Base-by-base conservation (phyloP, 192 early-diverging fungal species). In the Coemansia sp. region DNA sequence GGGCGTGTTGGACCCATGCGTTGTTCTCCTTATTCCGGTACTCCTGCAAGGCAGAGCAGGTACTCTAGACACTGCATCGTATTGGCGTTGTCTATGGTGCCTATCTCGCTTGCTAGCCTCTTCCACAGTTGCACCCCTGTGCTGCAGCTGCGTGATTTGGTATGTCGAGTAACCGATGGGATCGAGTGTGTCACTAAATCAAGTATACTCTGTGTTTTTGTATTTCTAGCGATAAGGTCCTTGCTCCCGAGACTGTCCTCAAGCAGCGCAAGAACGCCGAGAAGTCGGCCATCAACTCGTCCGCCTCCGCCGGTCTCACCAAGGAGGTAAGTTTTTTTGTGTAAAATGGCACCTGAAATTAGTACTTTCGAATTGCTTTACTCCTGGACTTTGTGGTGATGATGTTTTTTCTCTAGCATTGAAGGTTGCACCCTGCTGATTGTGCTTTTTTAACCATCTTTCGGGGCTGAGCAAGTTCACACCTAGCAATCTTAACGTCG, bases 231-330 rank as follows among this genome's bases (percentile, higher is more conserved):
- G 81, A 80, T 67, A 83, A 89, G 71, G 83, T 89, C 59, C 84
- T 88, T 73, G 86, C 88, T 63, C 91, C 91, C 80, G 91, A 93
- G 80, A 90, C 89, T 62, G 80, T 90, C 76, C 83, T 93, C 79
- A 91, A 91, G 88, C 90, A 90, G 85, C 85, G 87, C 68, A 87
- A 88, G 81, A 66, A 77, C 68, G 81, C 84, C 62, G 85, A 87
- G 53, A 90, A 93, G 85, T 70, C 82, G 27, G 82, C 83, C 60
- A 85, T 81, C 60, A 81, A 83, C 53, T 76, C 72, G 60, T 82
- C 79, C 22, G 80, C 80, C 54, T 78, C 61, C 38, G 42, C 60
- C 42, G 67, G 57, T 38, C 59, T 61, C 52, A 61, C 66, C 66
- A 72, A 81, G 67, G 78, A 71, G 71, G 68, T 69, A 72, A 33